Conservation (phyloP, 1,139 yeast species). For the Pichia sp. region DNA sequence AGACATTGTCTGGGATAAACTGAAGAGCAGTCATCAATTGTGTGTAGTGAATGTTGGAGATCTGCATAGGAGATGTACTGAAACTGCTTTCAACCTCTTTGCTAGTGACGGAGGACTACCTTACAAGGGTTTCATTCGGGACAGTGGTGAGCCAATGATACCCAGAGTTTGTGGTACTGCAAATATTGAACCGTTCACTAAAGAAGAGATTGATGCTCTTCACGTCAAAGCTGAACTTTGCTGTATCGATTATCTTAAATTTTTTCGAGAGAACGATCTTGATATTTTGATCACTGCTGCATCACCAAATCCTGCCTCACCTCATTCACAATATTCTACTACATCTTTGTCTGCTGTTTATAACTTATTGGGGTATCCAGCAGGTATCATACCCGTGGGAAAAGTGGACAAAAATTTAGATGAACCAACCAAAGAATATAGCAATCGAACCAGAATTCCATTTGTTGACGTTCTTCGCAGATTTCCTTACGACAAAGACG, state of each 20-base stretch:
- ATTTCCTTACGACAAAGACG: slow-evolving; percentile 2
- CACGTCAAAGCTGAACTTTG: slow-evolving; percentile 44
- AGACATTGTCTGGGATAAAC: slow-evolving; percentile 37
- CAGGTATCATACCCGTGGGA: slow-evolving; percentile 55
- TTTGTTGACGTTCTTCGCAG: slow-evolving; percentile 28
- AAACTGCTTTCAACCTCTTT: slow-evolving; percentile 47
- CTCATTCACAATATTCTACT: slow-evolving; percentile 45
- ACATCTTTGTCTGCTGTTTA: slow-evolving; percentile 2
- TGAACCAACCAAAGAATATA: slow-evolving; percentile 35
- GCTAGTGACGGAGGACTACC: slow-evolving; percentile 56
- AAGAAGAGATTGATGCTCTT: slow-evolving; percentile 44
- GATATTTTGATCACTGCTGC: slow-evolving; percentile 68
- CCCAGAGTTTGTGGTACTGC: slow-evolving; percentile 57
- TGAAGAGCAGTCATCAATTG: slow-evolving; percentile 40
- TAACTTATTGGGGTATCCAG: slow-evolving; percentile 49
- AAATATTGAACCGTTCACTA: slow-evolving; percentile 53
- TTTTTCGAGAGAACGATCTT: slow-evolving; percentile 49
- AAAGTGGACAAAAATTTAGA: slow-evolving; percentile 26
- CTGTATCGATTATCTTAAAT: slow-evolving; percentile 50
- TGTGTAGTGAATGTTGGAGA: slow-evolving; percentile 50
- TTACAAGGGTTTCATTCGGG: slow-evolving; percentile 46
- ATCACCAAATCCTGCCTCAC: slow-evolving; percentile 57
- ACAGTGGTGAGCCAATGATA: slow-evolving; percentile 61
- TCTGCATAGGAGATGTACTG: slow-evolving; percentile 46
- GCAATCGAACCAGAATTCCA: slow-evolving; percentile 42